A percentile compares a stretch with the other conserved stretches of the same genome.
Conservation (phyloP, 139 green algal genomes). For the Tetradesmus obliquus region DNA sequence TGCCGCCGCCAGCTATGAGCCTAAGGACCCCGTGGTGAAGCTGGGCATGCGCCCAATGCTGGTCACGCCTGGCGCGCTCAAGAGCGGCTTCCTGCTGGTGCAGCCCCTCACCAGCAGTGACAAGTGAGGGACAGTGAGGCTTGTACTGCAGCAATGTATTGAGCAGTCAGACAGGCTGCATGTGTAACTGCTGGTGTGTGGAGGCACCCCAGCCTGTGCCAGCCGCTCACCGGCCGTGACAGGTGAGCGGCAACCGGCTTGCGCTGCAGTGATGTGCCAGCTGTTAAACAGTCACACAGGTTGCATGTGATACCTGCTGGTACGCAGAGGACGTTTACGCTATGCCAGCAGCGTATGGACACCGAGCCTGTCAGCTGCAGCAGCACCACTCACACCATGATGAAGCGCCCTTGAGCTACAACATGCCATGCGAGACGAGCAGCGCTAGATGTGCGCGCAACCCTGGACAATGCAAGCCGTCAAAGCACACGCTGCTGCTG, state of each 20-base stretch:
- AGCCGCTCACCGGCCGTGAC: too few species aligned
- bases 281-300: not conserved
- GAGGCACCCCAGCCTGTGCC: too few species aligned
- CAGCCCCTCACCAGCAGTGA: slow-evolving; percentile 19
- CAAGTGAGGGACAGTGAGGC: too few species aligned
- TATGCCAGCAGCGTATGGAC: not conserved
- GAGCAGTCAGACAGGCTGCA: too few species aligned
- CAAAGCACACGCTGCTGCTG: not conserved
- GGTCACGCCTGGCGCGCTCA: slow-evolving; percentile 33
- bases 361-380: not conserved
- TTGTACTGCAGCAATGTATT: too few species aligned
- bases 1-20: slow-evolving; percentile 36
- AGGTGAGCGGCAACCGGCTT: not conserved
- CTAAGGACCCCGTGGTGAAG: slow-evolving; percentile 22
- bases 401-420: not conserved
- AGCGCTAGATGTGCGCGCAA: too few species aligned
- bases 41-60: slow-evolving; percentile 44
- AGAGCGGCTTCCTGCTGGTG: slow-evolving; percentile 47
- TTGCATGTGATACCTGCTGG: too few species aligned
- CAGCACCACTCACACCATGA: not conserved
- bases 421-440: too few species aligned
- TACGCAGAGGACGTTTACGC: too few species aligned
- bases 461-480: too few species aligned
- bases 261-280: not conserved
- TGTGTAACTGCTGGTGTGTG: too few species aligned